Conservation (phyloP, 306 rosid genomes). For the Vicia sativa region DNA sequence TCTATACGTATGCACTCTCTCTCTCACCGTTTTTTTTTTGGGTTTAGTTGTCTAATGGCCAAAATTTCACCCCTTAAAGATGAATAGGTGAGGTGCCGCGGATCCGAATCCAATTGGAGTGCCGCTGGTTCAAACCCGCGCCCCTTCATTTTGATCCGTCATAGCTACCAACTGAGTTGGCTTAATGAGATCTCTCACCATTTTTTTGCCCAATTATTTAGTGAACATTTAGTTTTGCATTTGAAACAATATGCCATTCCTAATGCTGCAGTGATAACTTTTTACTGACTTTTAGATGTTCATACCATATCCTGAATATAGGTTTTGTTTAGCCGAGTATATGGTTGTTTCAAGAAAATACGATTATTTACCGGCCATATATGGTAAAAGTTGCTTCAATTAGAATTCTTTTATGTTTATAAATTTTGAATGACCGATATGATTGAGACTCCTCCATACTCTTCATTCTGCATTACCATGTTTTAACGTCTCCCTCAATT, state of each 20-base stretch:
- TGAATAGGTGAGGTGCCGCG: too few relatives aligned
- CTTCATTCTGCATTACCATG: constrained; percentile 5
- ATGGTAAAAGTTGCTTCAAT: constrained; percentile 24
- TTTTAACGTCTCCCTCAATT: constrained; percentile 4
- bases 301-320: neutral
- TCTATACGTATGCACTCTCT: constrained; percentile 79
- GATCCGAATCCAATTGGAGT: too few relatives aligned
- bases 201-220: constrained; percentile 6
- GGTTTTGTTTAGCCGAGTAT: constrained; percentile 16
- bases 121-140: too few relatives aligned
- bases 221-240: constrained; percentile 15
- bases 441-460: constrained; percentile 22
- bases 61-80: too few relatives aligned
- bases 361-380: constrained; percentile 4
- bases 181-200: neutral
- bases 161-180: too few relatives aligned
- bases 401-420: constrained; percentile 13
- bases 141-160: too few relatives aligned
- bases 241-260: constrained; percentile 3
- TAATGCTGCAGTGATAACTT: neutral
- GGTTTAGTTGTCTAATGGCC: too few relatives aligned
- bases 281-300: constrained; percentile 25
- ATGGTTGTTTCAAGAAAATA: constrained; percentile 8
- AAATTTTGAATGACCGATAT: constrained; percentile 9
- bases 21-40: neutral